These are phyloP conservation scores for Zarea fungicola DNA, from an alignment of 2,329 filamentous ascomycete species.

Conservation along the genomic window DNA sequence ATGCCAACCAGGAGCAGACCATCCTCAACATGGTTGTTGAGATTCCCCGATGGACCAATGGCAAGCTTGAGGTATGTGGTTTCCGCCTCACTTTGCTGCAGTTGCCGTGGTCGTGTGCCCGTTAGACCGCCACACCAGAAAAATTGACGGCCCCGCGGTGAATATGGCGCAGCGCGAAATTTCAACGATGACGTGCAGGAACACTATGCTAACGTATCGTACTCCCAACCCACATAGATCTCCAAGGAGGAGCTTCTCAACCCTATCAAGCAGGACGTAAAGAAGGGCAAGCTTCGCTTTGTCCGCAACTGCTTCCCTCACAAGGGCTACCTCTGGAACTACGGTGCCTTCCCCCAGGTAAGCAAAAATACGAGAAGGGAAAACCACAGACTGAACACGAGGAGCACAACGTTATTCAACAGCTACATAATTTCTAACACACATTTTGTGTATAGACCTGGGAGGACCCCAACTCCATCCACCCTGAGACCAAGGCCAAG, in stretches of 20 bases:
- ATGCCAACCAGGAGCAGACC: slow-evolving; percentile 92
- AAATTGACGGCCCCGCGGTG: background rate
- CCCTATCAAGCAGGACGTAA: slow-evolving; percentile 98
- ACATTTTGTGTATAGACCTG: slow-evolving; percentile 64
- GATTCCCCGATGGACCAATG: slow-evolving; percentile 99
- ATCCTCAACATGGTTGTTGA: slow-evolving; percentile 99
- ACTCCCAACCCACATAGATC: slow-evolving; percentile 55
- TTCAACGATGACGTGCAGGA: background rate
- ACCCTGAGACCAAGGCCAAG: slow-evolving; percentile 99
- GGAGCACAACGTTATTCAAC: too few relatives aligned
- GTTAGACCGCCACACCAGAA: background rate
- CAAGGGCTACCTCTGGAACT: slow-evolving; percentile 99
- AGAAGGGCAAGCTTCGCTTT: slow-evolving; percentile 99
- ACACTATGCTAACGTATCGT: background rate
- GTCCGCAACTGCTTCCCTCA: slow-evolving; percentile 99
- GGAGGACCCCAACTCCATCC: slow-evolving; percentile 94
- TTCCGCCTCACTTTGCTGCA: background rate
- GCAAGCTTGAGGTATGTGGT: slow-evolving; percentile 86
- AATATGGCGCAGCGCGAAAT: slow-evolving; percentile 11
- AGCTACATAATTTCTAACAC: slow-evolving; percentile 12
- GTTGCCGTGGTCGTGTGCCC: slow-evolving; percentile 8
- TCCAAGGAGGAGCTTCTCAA: slow-evolving; percentile 98
- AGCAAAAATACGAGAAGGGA: slow-evolving; percentile 25
- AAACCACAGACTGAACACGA: slow-evolving; percentile 8
- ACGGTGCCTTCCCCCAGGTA: slow-evolving; percentile 98